Evolutionary conservation across 164 flowering plant species (phyloP), one percentile per base, ranked within the genome.

Genomic region (Buxus sempervirens): DNA sequence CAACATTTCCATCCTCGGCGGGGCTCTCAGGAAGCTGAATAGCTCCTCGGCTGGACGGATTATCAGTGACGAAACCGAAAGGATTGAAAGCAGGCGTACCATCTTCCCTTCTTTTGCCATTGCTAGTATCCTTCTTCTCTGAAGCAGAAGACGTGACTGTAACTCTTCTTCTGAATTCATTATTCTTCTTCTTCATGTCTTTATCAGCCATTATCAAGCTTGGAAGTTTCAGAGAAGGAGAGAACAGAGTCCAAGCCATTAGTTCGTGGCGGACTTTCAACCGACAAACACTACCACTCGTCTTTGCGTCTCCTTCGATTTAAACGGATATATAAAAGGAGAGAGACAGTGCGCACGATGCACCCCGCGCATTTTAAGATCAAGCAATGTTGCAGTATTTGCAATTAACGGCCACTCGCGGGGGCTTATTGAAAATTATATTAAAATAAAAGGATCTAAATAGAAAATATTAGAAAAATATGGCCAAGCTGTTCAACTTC

Each of bases 1-100:
- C 98, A 58, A 94, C 98, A 71, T 94, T 94, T 42, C 98, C 98
- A 54, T 83, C 95, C 79, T 94, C 93, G 1, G 97, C 98, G 4
- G 98, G 98, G 55, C 63, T 62, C 58, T 88, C 95, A 0, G 90
- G 90, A 19, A 94, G 89, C 84, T 94, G 98, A 74, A 94, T 94
- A 23, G 98, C 95, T 60, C 68, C 75, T 0, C 93, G 81, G 73
- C 98, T 91, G 0, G 98, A 94, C 0, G 96, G 93, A 71, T 94
- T 94, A 54, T 94, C 96, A 5, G 96, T 90, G 64, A 94, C 98
- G 65, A 94, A 94, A 1, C 96, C 92, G 60, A 94, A 90, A 2
- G 97, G 98, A 69, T 85, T 94, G 78, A 91, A 94, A 32, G 85
- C 77, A 19, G 88, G 82, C 9, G 70, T 19, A n/a, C 84, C 80